Percentiles rank a stretch among this genome's conserved stretches.
These are phyloP conservation scores for Rhodotorula babjevae DNA, from an alignment of 768 basidiomycete genomes.

Conservation along the genomic window DNA sequence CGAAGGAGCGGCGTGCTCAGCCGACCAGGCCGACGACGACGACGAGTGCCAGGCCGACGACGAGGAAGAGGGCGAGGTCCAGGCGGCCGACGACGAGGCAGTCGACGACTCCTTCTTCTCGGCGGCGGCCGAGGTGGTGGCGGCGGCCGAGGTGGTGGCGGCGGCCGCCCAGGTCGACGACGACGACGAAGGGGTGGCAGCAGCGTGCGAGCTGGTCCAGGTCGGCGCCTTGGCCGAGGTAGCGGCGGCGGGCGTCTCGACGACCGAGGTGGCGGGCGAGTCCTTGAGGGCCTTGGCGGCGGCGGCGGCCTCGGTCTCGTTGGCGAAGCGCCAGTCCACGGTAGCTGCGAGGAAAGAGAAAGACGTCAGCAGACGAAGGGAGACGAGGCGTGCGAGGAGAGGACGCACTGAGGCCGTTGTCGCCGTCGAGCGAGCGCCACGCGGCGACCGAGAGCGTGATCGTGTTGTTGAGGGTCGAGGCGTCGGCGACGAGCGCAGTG, in stretches of 20 bases:
- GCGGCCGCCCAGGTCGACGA: neutral
- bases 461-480: slow-evolving; percentile 47
- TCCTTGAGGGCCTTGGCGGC: slow-evolving; percentile 49
- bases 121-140: neutral
- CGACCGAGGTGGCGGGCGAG: slow-evolving; percentile 37
- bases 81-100: neutral
- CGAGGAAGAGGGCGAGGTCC: neutral
- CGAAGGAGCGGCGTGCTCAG: no score
- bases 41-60: neutral
- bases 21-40: neutral
- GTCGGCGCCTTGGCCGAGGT: slow-evolving; percentile 1
- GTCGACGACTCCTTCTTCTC: neutral
- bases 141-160: neutral
- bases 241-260: neutral
- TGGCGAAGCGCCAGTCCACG: slow-evolving; percentile 38
- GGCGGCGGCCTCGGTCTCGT: slow-evolving; percentile 42
- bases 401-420: slow-evolving; percentile 8
- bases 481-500: slow-evolving; percentile 66
- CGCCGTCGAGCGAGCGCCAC: slow-evolving; percentile 48
- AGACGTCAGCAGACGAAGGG: neutral
- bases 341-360: neutral
- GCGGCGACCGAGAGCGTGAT: slow-evolving; percentile 34
- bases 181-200: neutral
- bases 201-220: neutral
- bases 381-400: neutral